Base-by-base conservation (phyloP, 306 rosid genomes). In the Cicer pinnatifidum region DNA sequence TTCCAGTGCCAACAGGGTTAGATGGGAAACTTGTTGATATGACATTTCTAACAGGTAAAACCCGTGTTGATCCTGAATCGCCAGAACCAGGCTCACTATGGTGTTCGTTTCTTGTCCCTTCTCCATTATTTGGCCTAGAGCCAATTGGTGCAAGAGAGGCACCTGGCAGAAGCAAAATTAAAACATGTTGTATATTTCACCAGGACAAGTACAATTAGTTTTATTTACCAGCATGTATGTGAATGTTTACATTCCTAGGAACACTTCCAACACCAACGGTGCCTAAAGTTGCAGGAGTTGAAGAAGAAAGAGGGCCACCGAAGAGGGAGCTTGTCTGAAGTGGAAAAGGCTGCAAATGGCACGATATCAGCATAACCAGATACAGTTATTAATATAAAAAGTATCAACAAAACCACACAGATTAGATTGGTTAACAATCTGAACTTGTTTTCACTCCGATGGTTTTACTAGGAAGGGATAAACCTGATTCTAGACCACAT, bases 171-270 rank as follows among this genome's bases (percentile, higher is more conserved):
- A 71, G 79, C 70, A 67, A 79, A 38, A 77, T 61, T 13, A 69
- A 28, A 69, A 60, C 19, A 66, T 43, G 84, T 58, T 67, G 47
- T 40, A 37, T 15, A 15, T 8, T 67, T 58, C 47, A 57, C 9
- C 28, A 7, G 62, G 68, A 62, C 1, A 45, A 57, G 67, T 33
- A 67, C 67, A 75, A 38, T 10, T 38, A 76, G 60, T 15, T 65
- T 33, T 50, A 40, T 77, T 86, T 83, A 95, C 99, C 99, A 44
- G 96, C 96, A 83, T 91, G 99, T 83, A 95, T 95, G 82, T 95
- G 99, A 74, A 95, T 91, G 90, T 87, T 95, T 17, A 95, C 79
- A 38, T 90, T 90, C 90, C 99, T 88, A 69, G 97, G 96, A 71
- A 85, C 90, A 87, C 69, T 84, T 61, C 99, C 99, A 75, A 88